A percentile compares a stretch with the other conserved stretches of the same genome.
phyloP scores from a whole-genome alignment of 805 yeast species.

The Sugiyamaella americana region DNA sequence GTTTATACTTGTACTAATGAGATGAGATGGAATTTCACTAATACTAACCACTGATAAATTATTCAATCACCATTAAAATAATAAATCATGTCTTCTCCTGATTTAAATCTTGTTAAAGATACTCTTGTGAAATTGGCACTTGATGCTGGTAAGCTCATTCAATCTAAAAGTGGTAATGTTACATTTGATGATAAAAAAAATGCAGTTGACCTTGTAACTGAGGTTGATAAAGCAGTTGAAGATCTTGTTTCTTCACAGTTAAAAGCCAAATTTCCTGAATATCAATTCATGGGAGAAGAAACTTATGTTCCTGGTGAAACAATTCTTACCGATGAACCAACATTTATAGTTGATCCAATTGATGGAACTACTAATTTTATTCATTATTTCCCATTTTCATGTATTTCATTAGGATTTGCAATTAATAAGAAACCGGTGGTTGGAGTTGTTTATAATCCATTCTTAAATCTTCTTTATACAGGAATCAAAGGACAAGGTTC shows the following conservation, averaged over 20 bases:
- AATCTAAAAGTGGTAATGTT: slow-evolving; percentile 43
- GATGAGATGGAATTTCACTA: too few species aligned
- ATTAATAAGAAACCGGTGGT: slow-evolving; percentile 44
- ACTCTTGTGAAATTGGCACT: slow-evolving; percentile 38
- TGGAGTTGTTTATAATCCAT: slow-evolving; percentile 66
- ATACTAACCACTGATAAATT: too few species aligned
- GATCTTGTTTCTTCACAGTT: slow-evolving; percentile 34
- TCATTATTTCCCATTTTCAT: slow-evolving; percentile 55
- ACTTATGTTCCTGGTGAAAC: slow-evolving; percentile 46
- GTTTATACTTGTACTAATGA: too few species aligned
- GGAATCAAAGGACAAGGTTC: slow-evolving; percentile 55
- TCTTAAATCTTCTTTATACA: slow-evolving; percentile 44
- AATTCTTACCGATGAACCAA: slow-evolving; percentile 44
- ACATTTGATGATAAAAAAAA: slow-evolving; percentile 51
- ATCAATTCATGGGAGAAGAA: slow-evolving; percentile 57
- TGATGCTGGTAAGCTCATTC: slow-evolving; percentile 47
- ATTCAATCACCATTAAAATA: neutral
- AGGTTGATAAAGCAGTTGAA: slow-evolving; percentile 54
- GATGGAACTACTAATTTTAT: slow-evolving; percentile 64
- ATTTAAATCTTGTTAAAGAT: slow-evolving; percentile 34
- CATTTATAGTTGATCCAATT: slow-evolving; percentile 60
- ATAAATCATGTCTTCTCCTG: slow-evolving; percentile 4
- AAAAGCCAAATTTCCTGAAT: slow-evolving; percentile 40
- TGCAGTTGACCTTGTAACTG: slow-evolving; percentile 57
- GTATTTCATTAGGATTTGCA: slow-evolving; percentile 56